Base-by-base conservation (phyloP, 305 asterid species). In the Nicotiana rustica region DNA sequence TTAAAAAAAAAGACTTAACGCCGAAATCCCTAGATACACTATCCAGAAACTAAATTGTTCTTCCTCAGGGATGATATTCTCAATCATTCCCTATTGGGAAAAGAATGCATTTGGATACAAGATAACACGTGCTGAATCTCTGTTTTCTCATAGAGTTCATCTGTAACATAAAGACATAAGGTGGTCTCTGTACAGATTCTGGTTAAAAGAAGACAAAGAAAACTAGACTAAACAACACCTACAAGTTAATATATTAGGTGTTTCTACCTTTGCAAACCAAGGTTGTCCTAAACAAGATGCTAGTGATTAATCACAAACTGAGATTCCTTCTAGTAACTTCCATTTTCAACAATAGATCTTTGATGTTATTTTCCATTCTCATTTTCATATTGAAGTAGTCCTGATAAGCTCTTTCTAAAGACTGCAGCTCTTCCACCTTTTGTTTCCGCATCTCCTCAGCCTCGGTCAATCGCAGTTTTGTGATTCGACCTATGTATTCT, bases 331-430 rank as follows among this genome's bases (percentile, higher is more conserved):
- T 88, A 0, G 97, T 90, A 49, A 97, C 93, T 85, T 96, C 98
- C 98, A 96, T 95, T 87, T 95, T 93, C 86, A 96, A 76, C 83
- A 96, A 86, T 77, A 95, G 92, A 86, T 95, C 98, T 85, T 93
- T 96, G 82, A 96, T 94, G 29, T 96, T 96, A 6, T 91, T 83
- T 86, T 96, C 99, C 99, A 96, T 93, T 86, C 98, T 91, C 92
- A 90, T 91, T 81, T 95, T 96, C 97, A 92, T 92, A 59, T 79
- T 88, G 85, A 88, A 92, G 84, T 96, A 96, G 38, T 94, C 98
- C 80, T 91, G 94, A 81, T 91, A 89, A 4, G 91, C 90, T 85
- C 91, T 86, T 84, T 96, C 98, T 38, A 89, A 88, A 60, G 88
- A 83, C 83, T 90, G 95, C 29, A 93, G 90, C 90, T 93, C 98